Evolutionary conservation across 371 early-diverging fungal genomes (phyloP).

Genomic region (Syncephalis fuscata): DNA sequence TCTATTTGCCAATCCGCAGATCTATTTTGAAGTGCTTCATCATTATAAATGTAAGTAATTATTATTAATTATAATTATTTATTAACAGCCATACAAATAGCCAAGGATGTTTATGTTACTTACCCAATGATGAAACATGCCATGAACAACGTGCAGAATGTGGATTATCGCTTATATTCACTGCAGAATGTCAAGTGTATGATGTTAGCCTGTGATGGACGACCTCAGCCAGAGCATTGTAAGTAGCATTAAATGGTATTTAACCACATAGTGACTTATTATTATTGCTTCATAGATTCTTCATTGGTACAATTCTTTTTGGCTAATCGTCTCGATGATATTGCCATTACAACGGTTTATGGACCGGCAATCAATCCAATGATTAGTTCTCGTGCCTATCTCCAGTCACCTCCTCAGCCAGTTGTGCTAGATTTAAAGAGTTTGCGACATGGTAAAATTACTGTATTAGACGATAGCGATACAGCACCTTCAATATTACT

Average conservation of each 20-base stretch:
- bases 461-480: constrained; percentile 29
- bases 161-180: constrained; percentile 19
- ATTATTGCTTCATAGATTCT: constrained; percentile 1
- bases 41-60: constrained; percentile 24
- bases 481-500: constrained; percentile 36
- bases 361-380: constrained; percentile 59
- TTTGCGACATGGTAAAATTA: constrained; percentile 46
- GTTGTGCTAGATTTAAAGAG: constrained; percentile 39
- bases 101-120: constrained; percentile 55
- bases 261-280: background rate
- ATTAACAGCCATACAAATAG: constrained; percentile 9
- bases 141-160: constrained; percentile 23
- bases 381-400: constrained; percentile 64
- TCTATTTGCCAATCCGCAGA: constrained; percentile 26
- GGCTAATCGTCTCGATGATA: constrained; percentile 37
- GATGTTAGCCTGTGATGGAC: constrained; percentile 47
- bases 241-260: constrained; percentile 16
- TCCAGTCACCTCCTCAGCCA: constrained; percentile 45
- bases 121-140: constrained; percentile 62
- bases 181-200: constrained; percentile 47
- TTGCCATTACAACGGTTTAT: constrained; percentile 51
- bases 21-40: constrained; percentile 48
- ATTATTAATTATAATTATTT: background rate
- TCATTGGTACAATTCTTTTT: constrained; percentile 17
- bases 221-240: constrained; percentile 38